A percentile compares a stretch with the other conserved stretches of the same genome.
phyloP scores from a whole-genome alignment of 2,329 filamentous ascomycete genomes.

The Botrytis porri region DNA sequence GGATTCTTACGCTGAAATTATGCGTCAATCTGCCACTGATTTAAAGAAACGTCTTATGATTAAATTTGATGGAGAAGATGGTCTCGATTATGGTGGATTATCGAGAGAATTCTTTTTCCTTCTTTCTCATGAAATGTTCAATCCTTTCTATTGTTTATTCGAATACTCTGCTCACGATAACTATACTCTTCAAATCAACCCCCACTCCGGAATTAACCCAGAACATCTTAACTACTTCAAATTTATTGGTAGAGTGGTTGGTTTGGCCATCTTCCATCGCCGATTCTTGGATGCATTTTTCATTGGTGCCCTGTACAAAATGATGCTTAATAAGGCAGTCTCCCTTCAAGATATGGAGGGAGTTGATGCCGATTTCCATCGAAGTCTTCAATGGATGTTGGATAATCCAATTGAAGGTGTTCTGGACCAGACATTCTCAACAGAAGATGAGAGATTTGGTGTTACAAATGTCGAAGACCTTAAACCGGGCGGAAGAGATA shows the following conservation, averaged over 20 bases:
- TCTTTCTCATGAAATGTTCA: conserved; percentile 99
- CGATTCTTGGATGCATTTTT: conserved; percentile 98
- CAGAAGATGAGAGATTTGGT: conserved; percentile 95
- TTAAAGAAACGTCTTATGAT: conserved; percentile 99
- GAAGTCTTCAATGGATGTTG: conserved; percentile 94
- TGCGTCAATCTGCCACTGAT: conserved; percentile 90
- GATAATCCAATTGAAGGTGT: conserved; percentile 97
- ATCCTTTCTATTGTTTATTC: conserved; percentile 98
- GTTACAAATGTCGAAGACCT: conserved; percentile 92
- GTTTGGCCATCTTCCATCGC: conserved; percentile 95
- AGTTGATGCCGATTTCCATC: conserved; percentile 96
- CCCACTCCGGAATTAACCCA: conserved; percentile 97
- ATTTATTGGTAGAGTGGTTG: conserved; percentile 96
- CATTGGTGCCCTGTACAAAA: conserved; percentile 98
- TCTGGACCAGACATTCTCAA: conserved; percentile 92
- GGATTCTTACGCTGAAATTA: conserved; percentile 97
- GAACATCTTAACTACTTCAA: conserved; percentile 99
- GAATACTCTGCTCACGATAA: conserved; percentile 99
- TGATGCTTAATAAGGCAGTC: conserved; percentile 94
- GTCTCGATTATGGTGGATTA: conserved; percentile 94
- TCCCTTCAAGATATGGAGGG: conserved; percentile 95
- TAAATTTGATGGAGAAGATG: conserved; percentile 98
- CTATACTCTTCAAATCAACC: conserved; percentile 99
- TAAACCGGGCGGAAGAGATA: conserved; percentile 83
- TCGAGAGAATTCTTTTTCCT: conserved; percentile 99